These are phyloP conservation scores for Exophiala bonariae DNA, from an alignment of 2,329 filamentous ascomycete species.

Conservation along the genomic window DNA sequence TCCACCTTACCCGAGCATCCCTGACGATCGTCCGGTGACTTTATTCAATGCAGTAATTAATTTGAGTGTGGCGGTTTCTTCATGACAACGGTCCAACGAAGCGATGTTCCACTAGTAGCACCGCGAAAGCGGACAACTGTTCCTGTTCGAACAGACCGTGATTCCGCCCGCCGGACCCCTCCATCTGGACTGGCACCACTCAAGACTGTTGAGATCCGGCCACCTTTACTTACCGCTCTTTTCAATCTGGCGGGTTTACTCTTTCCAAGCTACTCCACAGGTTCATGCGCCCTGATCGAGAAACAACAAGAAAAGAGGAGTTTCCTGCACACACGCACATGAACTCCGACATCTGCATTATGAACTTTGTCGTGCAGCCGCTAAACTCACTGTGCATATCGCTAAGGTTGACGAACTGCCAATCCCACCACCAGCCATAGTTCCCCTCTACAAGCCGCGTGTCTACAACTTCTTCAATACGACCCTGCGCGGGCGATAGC, in stretches of 20 bases:
- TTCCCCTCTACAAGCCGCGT: no score
- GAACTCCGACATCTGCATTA: constrained; percentile 1
- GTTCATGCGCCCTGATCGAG: constrained; percentile 8
- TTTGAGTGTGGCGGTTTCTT: no score
- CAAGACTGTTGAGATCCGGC: constrained; percentile 8
- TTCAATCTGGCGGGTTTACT: constrained; percentile 9
- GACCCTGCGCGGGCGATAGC: no score
- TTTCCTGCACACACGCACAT: not conserved
- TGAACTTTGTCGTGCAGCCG: constrained; percentile 2
- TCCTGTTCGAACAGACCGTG: not conserved
- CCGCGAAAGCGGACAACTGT: no score
- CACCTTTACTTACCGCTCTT: constrained; percentile 25
- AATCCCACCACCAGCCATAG: no score
- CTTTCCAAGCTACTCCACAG: constrained; percentile 6
- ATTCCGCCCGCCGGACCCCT: not conserved
- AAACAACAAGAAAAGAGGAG: not conserved
- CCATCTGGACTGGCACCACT: constrained; percentile 1
- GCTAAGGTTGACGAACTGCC: constrained; percentile 4
- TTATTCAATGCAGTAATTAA: no score
- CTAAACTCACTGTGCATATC: constrained; percentile 2
- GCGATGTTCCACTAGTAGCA: no score
- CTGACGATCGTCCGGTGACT: constrained; percentile 2
- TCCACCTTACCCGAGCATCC: not conserved
- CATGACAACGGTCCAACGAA: no score
- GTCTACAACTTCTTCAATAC: no score